Evolutionary conservation across 176 grass and related monocot genomes (phyloP).

Genomic region (Triticum timopheevii): DNA sequence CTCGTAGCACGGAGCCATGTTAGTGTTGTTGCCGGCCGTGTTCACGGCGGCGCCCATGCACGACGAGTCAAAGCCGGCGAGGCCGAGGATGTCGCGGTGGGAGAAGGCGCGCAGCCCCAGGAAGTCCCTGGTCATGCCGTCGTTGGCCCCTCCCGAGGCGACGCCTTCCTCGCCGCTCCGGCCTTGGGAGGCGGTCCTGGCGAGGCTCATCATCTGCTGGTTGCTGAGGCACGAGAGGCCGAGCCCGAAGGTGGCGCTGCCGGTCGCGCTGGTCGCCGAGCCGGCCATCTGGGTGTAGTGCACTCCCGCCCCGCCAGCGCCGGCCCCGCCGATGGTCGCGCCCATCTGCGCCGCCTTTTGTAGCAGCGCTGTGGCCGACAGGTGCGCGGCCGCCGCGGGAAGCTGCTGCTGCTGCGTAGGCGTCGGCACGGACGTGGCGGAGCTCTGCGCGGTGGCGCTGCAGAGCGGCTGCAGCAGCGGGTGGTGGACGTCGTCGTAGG

Average conservation of each 20-base stretch:
- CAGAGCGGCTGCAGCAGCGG: conserved; percentile 32
- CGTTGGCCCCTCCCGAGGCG: not conserved
- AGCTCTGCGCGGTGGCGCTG: conserved; percentile 30
- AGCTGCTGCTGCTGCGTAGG: not conserved
- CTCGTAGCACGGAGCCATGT: conserved; percentile 33
- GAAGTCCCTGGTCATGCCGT: conserved; percentile 90
- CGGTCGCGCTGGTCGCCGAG: conserved; percentile 10
- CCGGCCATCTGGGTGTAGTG: conserved; percentile 61
- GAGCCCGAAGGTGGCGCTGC: conserved; percentile 19
- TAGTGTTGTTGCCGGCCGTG: conserved; percentile 16
- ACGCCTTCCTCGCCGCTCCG: conserved; percentile 31
- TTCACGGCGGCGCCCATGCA: conserved; percentile 46
- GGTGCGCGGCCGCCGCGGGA: conserved; percentile 43
- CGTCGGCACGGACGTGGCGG: conserved; percentile 27
- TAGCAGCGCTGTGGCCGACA: conserved; percentile 90
- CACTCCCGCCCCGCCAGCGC: conserved; percentile 3
- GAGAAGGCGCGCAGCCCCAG: conserved; percentile 78
- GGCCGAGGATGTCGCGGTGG: conserved; percentile 66
- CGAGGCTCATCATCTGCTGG: conserved; percentile 31
- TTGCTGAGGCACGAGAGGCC: conserved; percentile 37
- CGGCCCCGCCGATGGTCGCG: conserved; percentile 56
- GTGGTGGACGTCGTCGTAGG: conserved; percentile 34
- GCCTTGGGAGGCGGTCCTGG: conserved; percentile 26
- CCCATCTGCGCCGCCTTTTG: conserved; percentile 99
- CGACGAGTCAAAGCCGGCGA: conserved; percentile 63